phyloP scores from a whole-genome alignment of 2,329 filamentous ascomycete species.

The Cylindrodendrum hubeiense region DNA sequence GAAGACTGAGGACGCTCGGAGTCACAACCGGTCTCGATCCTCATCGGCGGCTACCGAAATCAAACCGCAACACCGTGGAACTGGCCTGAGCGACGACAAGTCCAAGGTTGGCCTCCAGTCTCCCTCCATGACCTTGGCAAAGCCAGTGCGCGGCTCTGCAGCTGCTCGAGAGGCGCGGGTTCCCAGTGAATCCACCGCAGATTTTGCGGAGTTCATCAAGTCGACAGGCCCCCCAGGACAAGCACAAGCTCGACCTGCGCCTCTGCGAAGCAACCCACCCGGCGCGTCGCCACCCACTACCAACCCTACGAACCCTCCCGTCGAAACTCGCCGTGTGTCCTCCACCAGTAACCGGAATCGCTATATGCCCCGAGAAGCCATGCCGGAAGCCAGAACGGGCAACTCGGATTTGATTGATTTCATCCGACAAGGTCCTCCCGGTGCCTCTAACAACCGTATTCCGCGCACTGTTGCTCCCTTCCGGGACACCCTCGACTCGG shows the following conservation, averaged over 20 bases:
- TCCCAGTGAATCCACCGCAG: slow-evolving; percentile 77
- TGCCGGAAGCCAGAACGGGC: slow-evolving; percentile 71
- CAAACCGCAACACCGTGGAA: slow-evolving; percentile 37
- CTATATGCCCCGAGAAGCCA: slow-evolving; percentile 79
- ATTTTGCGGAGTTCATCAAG: slow-evolving; percentile 91
- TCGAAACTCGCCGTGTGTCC: slow-evolving; percentile 54
- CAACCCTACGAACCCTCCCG: slow-evolving; percentile 52
- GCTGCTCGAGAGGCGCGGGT: slow-evolving; percentile 79
- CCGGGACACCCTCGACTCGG: slow-evolving; percentile 86
- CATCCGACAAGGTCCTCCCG: slow-evolving; percentile 86
- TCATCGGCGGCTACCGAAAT: slow-evolving; percentile 58
- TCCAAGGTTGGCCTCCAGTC: slow-evolving; percentile 38
- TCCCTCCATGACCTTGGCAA: slow-evolving; percentile 26
- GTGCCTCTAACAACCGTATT: slow-evolving; percentile 72
- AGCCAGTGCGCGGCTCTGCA: slow-evolving; percentile 40
- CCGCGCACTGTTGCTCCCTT: slow-evolving; percentile 88
- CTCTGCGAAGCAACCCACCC: slow-evolving; percentile 48
- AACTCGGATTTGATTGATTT: slow-evolving; percentile 95
- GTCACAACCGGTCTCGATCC: slow-evolving; percentile 59
- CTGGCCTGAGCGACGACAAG: slow-evolving; percentile 35
- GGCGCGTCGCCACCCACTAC: slow-evolving; percentile 29
- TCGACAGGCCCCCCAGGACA: slow-evolving; percentile 79
- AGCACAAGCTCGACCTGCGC: slow-evolving; percentile 51
- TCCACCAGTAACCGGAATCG: slow-evolving; percentile 61
- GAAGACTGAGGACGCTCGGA: slow-evolving; percentile 61